Evolutionary conservation across 2,329 filamentous ascomycete genomes (phyloP).

Genomic region (Hymenoscyphus fraxineus): DNA sequence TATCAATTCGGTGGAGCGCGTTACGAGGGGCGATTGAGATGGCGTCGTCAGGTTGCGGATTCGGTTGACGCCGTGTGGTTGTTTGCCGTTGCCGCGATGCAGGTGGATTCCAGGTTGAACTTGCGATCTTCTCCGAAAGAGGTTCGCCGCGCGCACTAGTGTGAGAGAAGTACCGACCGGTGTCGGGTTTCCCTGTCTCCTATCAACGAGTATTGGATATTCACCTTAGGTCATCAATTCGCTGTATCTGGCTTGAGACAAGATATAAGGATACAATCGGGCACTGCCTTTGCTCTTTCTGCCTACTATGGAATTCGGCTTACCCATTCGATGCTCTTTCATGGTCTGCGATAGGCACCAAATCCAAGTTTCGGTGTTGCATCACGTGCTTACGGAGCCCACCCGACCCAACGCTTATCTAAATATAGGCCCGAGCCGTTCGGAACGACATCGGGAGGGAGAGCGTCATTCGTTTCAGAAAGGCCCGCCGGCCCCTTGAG

Average conservation of each 20-base stretch:
- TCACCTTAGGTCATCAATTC: no score
- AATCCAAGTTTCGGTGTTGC: no score
- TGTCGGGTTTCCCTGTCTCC: not conserved
- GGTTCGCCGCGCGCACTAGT: not conserved
- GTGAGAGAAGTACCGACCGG: not conserved
- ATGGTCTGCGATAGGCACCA: not conserved
- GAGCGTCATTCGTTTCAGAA: not conserved
- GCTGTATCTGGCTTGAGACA: no score
- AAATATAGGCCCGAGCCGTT: not conserved
- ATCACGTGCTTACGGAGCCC: no score
- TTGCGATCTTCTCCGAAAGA: not conserved
- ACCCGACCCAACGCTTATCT: not conserved
- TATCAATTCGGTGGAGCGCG: not conserved
- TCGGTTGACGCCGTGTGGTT: not conserved
- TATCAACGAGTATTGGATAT: not conserved
- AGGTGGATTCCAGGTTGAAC: not conserved
- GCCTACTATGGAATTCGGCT: no score
- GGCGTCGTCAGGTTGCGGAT: conserved; percentile 2
- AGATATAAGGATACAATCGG: no score
- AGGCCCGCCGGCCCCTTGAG: not conserved
- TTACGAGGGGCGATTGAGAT: not conserved
- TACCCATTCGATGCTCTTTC: not conserved
- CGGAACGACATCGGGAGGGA: not conserved
- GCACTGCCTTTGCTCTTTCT: no score
- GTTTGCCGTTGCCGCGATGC: not conserved